Evolutionary conservation across 805 yeast genomes (phyloP), one percentile per base, ranked within the genome.

Genomic region (Starmera pachycereana): DNA sequence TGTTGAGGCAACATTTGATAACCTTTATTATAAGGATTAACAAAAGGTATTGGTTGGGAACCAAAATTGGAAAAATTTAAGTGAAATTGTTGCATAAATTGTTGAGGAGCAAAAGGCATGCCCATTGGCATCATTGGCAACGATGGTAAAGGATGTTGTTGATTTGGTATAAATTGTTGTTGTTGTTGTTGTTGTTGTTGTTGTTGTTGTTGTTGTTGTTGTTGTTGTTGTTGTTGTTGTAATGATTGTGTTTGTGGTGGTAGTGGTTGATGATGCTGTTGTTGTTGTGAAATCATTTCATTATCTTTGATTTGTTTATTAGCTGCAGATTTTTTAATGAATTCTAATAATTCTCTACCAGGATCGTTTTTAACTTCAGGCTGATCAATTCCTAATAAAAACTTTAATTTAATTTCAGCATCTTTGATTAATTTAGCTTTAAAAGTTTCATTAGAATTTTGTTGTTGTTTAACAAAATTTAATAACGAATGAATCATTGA

Each of bases 281-380:
- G 29, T 4, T 12, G 29, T 16, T 31, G 36, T 9, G 19, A 10
- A 10, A 14, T 10, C 12, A 9, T 6, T 39, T 30, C 32, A 18
- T 43, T 40, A 28, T 46, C 50, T 29, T 50, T 44, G 25, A 43
- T 30, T 29, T 53, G 50, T 14, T 50, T 48, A 13, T 52, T 54
- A 28, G 56, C 57, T 8, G 71, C 67, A 13, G 74, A 71, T 36
- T 61, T 57, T 46, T 72, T 76, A 44, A 83, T 65, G 56, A 81
- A 69, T 45, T 80, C 74, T 51, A 83, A 68, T 42, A 83, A 58
- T 39, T 81, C 90, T 66, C 90, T 78, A 29, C 92, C 92, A 1
- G 88, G 87, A 58, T 82, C 90, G 27, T 58, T 56, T 30, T 51
- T 52, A 27, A 56, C 53, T 33, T 54, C 43, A 44, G 61, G 50